Percentiles rank a stretch among this genome's conserved stretches.
These are phyloP conservation scores for Naganishia kalamii DNA, from an alignment of 768 basidiomycete genomes.

Conservation along the genomic window DNA sequence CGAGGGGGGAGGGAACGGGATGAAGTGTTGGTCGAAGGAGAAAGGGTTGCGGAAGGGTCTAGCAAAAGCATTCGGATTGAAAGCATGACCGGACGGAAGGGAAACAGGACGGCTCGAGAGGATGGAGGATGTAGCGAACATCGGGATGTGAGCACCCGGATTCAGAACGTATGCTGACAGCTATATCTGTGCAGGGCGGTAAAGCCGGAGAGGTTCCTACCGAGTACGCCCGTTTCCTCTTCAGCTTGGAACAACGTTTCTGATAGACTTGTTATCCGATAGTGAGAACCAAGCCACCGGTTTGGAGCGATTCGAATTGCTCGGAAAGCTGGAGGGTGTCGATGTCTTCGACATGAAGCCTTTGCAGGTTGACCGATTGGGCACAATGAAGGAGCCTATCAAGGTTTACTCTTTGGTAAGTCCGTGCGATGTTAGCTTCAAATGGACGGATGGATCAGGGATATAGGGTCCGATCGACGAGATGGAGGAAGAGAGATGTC, in stretches of 20 bases:
- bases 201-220: conserved; percentile 43
- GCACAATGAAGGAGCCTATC: conserved; percentile 80
- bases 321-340: conserved; percentile 79
- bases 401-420: conserved; percentile 79
- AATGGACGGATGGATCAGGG: not conserved
- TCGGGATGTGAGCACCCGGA: too few species aligned
- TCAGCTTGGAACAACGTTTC: not conserved
- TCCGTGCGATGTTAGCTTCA: conserved; percentile 32
- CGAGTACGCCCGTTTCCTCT: conserved; percentile 32
- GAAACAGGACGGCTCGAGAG: too few species aligned
- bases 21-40: not conserved
- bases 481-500: too few species aligned
- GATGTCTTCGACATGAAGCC: conserved; percentile 84
- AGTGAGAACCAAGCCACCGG: conserved; percentile 83
- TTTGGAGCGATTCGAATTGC: conserved; percentile 87
- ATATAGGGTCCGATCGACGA: too few species aligned
- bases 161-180: too few species aligned
- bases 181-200: conserved; percentile 29
- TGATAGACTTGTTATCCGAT: not conserved
- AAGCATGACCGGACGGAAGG: too few species aligned
- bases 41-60: not conserved
- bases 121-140: too few species aligned
- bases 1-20: too few species aligned
- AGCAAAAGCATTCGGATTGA: too few species aligned
- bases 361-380: conserved; percentile 74